Base-by-base conservation (phyloP, 208 protist species). In the Leishmania gerbilli region DNA sequence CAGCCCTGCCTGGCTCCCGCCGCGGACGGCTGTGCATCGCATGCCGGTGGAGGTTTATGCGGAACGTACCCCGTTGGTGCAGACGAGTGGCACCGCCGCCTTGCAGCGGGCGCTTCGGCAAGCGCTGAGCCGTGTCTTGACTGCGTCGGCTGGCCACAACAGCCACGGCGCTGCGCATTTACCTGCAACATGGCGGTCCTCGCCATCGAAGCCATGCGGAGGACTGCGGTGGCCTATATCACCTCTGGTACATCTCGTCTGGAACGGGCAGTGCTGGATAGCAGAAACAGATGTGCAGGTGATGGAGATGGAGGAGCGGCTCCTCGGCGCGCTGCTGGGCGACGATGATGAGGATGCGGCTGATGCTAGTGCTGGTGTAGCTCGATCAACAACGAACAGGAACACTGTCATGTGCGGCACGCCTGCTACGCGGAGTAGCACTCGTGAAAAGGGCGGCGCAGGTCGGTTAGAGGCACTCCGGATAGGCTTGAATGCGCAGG, bases 251-350 rank as follows among this genome's bases (percentile, higher is more conserved):
- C 81, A 85, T 27, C 47, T 71, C 64, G 11, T 85, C 13, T 85
- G 81, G 81, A 85, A 76, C 47, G 81, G 81, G 15, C 27, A 8
- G 31, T 51, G 51, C 47, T 85, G 81, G 81, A 21, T 77, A 0
- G 49, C 47, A 9, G 81, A 85, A 60, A 77, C 67, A 62, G 81
- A 85, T 24, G 19, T 71, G 71, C 81, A 78, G 71, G 75, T 85
- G 45, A 19, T 34, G 4, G 67, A 34, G 64, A 58, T 80, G 77
- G 77, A 80, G 65, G 77, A 80, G 67, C 58, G 37, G 37, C 77
- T 80, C 21, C 64, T 69, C 17, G 40, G 19, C 49, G 37, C 47
- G 49, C 62, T 71, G 51, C 19, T n/a, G 31, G 31, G 40, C 8
- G 56, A 21, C 37, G 27, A 56, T 60, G n/a, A 60, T 37, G 71